Percentiles rank a stretch among this genome's conserved stretches.
Evolutionary conservation across 805 yeast species (phyloP).

Genomic region (Allodekkera sacchari): DNA sequence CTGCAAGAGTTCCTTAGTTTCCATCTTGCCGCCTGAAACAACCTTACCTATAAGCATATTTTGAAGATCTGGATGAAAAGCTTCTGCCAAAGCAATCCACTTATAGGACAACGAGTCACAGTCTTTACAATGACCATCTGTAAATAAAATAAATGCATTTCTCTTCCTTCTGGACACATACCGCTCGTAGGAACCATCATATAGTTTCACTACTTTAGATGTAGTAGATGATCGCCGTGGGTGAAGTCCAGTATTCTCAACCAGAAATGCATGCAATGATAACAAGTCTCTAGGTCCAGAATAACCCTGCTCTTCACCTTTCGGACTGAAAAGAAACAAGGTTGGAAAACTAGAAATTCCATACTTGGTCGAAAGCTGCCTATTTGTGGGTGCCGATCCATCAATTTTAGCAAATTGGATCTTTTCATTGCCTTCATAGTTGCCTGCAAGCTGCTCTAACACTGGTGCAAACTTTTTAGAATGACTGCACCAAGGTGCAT

Average conservation of each 20-base stretch:
- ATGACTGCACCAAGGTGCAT: constrained; percentile 69
- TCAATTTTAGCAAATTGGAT: constrained; percentile 39
- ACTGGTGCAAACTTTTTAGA: constrained; percentile 52
- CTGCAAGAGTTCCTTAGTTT: constrained; percentile 32
- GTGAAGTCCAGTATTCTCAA: constrained; percentile 28
- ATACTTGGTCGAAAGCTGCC: constrained; percentile 39
- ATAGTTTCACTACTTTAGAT: constrained; percentile 18
- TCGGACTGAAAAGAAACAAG: constrained; percentile 45
- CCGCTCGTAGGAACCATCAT: constrained; percentile 23
- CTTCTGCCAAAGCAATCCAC: constrained; percentile 41
- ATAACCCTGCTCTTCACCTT: constrained; percentile 40
- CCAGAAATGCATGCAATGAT: too few species aligned
- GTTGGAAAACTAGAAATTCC: constrained; percentile 61
- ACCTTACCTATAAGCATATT: constrained; percentile 37
- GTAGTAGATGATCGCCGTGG: constrained; percentile 7
- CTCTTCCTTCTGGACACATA: constrained; percentile 28
- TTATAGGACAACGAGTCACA: constrained; percentile 52
- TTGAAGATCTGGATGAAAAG: constrained; percentile 32
- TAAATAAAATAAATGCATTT: constrained; percentile 42
- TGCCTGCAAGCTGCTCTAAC: constrained; percentile 23
- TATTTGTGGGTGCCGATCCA: constrained; percentile 54
- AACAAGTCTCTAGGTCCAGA: constrained; percentile 37
- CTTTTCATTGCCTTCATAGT: constrained; percentile 12
- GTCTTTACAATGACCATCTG: constrained; percentile 49
- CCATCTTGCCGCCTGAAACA: constrained; percentile 35